Percentiles rank a stretch among this genome's conserved stretches.
Conservation (phyloP, 2,329 filamentous ascomycete species). For the Xylaria sp. region DNA sequence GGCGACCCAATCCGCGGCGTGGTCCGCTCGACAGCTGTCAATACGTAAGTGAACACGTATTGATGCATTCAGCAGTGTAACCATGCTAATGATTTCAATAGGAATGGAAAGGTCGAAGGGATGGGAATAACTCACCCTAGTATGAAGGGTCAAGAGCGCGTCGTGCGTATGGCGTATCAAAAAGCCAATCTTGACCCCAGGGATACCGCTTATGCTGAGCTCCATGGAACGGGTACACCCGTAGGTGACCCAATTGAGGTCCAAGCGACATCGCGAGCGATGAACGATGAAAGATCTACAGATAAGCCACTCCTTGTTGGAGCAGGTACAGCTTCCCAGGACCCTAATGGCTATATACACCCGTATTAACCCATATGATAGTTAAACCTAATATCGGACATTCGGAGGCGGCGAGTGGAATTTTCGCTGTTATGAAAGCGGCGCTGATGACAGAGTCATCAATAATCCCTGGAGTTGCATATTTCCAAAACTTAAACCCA, state of each 20-base stretch:
- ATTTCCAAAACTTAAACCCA: slow-evolving; percentile 42
- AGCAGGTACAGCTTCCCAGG: slow-evolving; percentile 22
- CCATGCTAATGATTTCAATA: slow-evolving; percentile 14
- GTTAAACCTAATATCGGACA: slow-evolving; percentile 45
- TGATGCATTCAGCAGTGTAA: neutral
- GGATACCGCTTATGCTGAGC: slow-evolving; percentile 43
- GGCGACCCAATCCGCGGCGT: slow-evolving; percentile 46
- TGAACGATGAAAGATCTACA: slow-evolving; percentile 29
- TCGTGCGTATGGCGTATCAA: slow-evolving; percentile 40
- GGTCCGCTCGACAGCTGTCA: slow-evolving; percentile 42
- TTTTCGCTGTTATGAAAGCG: slow-evolving; percentile 42
- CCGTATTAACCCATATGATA: neutral
- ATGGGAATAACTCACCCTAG: slow-evolving; percentile 48
- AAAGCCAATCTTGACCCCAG: slow-evolving; percentile 39
- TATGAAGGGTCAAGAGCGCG: slow-evolving; percentile 39
- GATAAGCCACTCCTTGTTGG: slow-evolving; percentile 33
- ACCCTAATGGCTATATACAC: neutral
- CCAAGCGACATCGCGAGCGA: slow-evolving; percentile 27
- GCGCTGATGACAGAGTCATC: slow-evolving; percentile 37
- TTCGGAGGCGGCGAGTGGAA: slow-evolving; percentile 43
- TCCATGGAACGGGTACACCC: slow-evolving; percentile 40
- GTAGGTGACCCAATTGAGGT: slow-evolving; percentile 38
- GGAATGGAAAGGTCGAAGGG: slow-evolving; percentile 45
- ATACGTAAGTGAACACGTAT: slow-evolving; percentile 38
- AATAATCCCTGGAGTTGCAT: slow-evolving; percentile 34